Base-by-base conservation (phyloP, 1,284 basidiomycete species). In the Apiotrichum gracile region DNA sequence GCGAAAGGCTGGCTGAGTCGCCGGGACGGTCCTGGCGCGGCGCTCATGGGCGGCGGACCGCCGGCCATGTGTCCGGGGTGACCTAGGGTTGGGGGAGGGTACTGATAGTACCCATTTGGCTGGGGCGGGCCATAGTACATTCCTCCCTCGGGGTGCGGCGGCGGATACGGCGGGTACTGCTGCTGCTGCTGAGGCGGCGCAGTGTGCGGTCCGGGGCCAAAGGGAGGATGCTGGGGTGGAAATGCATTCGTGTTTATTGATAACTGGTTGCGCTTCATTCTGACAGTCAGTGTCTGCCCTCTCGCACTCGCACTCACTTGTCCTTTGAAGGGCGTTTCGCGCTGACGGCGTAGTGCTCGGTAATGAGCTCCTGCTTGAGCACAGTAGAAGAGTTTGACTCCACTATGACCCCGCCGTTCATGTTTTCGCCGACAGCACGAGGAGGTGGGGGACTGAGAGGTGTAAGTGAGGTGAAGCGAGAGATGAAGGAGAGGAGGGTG, bases 301-400 rank as follows among this genome's bases (percentile, higher is more conserved):
- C 17, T 7, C 12, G n/a, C 14, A 17, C 14, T 17, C 31, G 17
- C 7, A 33, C 54, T 25, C 42, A 55, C 53, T 55, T 60, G 49
- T 60, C 58, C 41, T 60, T 60, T 21, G 58, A 54, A 16, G 48
- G 27, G 14, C 55, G 58, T 40, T 57, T 60, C 5, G 55, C 58
- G 25, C 52, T 57, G 50, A 60, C 48, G 40, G 55, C 55, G 55
- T 60, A 60, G 52, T 60, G 58, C 52, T 60, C 58, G 26, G 58
- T 60, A 52, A 60, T 49, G 35, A 57, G 58, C 44, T 60, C 58
- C 43, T 57, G 55, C 52, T 60, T 60, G 48, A 60, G 58, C 47
- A 43, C 52, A 12, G 58, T 48, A 43, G 47, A 52, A 21, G 49
- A 29, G 39, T 47, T 49, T 19, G 57, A 47, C 55, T 60, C 55